Conservation (phyloP, 2,329 filamentous ascomycete species). For the Pseudofabraea citricarpa region DNA sequence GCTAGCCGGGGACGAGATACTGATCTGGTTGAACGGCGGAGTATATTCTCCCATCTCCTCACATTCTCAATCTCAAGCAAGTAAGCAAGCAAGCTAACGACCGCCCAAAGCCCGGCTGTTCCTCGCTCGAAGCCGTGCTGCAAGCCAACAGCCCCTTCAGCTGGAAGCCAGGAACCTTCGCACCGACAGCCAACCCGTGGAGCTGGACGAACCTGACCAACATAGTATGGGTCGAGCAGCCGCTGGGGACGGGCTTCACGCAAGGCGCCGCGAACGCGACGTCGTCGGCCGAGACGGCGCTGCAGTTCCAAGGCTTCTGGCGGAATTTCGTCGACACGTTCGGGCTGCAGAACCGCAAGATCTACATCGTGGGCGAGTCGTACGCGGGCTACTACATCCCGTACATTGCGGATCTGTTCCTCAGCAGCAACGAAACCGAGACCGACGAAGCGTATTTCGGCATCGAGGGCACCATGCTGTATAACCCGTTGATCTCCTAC, state of each 20-base stretch:
- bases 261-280: slow-evolving; percentile 50
- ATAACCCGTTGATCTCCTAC: neutral
- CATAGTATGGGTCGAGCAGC: slow-evolving; percentile 27
- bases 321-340: slow-evolving; percentile 73
- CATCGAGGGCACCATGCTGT: neutral
- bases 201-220: slow-evolving; percentile 26
- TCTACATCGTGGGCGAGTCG: slow-evolving; percentile 70
- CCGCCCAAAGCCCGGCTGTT: slow-evolving; percentile 44
- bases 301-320: slow-evolving; percentile 74
- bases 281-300: slow-evolving; percentile 61
- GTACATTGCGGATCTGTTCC: slow-evolving; percentile 69
- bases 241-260: slow-evolving; percentile 25
- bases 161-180: slow-evolving; percentile 66
- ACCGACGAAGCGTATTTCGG: neutral
- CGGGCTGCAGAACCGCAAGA: slow-evolving; percentile 58
- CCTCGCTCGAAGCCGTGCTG: slow-evolving; percentile 62
- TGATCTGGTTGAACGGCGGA: slow-evolving; percentile 48
- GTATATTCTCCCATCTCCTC: slow-evolving; percentile 25
- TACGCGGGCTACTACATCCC: slow-evolving; percentile 67
- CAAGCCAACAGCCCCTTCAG: slow-evolving; percentile 74
- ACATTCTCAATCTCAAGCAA: neutral
- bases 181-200: slow-evolving; percentile 23
- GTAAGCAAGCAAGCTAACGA: neutral
- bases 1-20: slow-evolving; percentile 49
- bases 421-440: slow-evolving; percentile 49